Evolutionary conservation across 345 rosid genomes (phyloP).

Genomic region (Kandelia obovata): DNA sequence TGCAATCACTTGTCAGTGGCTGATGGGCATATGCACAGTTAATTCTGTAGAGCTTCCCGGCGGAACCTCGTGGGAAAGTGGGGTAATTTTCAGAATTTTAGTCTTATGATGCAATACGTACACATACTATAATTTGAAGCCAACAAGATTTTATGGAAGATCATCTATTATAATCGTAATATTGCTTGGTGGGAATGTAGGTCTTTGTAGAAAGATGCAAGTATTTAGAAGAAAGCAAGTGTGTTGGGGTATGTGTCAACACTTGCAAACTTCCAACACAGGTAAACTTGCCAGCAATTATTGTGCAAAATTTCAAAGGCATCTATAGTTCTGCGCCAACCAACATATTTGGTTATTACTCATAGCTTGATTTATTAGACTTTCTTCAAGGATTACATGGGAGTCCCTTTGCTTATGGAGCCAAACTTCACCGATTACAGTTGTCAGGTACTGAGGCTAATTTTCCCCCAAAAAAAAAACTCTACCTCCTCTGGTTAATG

Average conservation of each 20-base stretch:
- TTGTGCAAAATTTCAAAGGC: background rate
- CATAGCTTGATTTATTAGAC: slow-evolving; percentile 34
- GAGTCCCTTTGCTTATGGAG: slow-evolving; percentile 80
- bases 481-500: too few relatives aligned
- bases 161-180: background rate
- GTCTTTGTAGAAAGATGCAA: slow-evolving; percentile 88
- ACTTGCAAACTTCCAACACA: slow-evolving; percentile 96
- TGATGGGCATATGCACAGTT: slow-evolving; percentile 72
- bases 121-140: too few relatives aligned
- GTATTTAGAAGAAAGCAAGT: slow-evolving; percentile 91
- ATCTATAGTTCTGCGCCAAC: background rate
- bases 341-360: background rate
- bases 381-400: slow-evolving; percentile 81
- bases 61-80: slow-evolving; percentile 67
- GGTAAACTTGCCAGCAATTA: slow-evolving; percentile 34
- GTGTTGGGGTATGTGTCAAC: slow-evolving; percentile 74
- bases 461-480: background rate
- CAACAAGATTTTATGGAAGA: too few relatives aligned
- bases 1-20: slow-evolving; percentile 88
- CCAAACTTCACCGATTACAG: slow-evolving; percentile 86
- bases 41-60: slow-evolving; percentile 73
- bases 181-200: slow-evolving; percentile 27
- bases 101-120: background rate
- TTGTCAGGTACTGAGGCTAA: slow-evolving; percentile 55
- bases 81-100: slow-evolving; percentile 42